Base-by-base conservation (phyloP, 768 basidiomycete genomes). In the Lentinula detonsa region DNA sequence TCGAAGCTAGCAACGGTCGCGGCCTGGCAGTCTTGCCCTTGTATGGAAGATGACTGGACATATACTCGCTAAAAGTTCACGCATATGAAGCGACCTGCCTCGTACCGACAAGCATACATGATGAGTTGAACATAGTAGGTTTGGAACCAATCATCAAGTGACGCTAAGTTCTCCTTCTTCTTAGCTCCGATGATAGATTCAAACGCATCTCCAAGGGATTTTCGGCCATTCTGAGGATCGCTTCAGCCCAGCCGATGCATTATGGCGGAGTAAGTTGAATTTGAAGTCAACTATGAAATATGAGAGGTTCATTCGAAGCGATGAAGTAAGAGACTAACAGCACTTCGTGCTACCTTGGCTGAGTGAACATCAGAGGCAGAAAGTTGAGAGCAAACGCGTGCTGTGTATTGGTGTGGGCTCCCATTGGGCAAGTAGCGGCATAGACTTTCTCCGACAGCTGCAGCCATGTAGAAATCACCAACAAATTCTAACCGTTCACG, bases 391-490 rank as follows among this genome's bases (percentile, higher is more conserved):
- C 63, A 66, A 23, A 5, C 2, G 63, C 71, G 67, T 56, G 76
- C 76, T 51, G 76, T 73, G 62, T 76, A 76, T 61, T 73, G 65
- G 45, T 66, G 67, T 53, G 75, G 75, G 11, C 66, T 59, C 57
- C 67, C 73, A 15, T 72, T 28, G n/a, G 73, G 72, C 59, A 69
- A 68, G 51, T 69, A 62, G 16, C 66, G 67, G 60, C 74, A 77
- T 1, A 82, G 71, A 59, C 72, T 71, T 46, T 74, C 70, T 10
- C 76, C 75, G 16, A 81, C 68, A 34, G 72, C 68, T 60, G 76
- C 73, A 62, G 78, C 73, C 72, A 81, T 79, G 57, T 78, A 68
- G 33, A 78, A 75, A 59, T 81, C 80, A 4, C 80, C 81, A 11
- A 81, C 63, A 65, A 79, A 81, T 43, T 40, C 81, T 50, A 80